These are phyloP conservation scores for Pluteus cervinus DNA, from an alignment of 768 basidiomycete genomes.

Conservation along the genomic window DNA sequence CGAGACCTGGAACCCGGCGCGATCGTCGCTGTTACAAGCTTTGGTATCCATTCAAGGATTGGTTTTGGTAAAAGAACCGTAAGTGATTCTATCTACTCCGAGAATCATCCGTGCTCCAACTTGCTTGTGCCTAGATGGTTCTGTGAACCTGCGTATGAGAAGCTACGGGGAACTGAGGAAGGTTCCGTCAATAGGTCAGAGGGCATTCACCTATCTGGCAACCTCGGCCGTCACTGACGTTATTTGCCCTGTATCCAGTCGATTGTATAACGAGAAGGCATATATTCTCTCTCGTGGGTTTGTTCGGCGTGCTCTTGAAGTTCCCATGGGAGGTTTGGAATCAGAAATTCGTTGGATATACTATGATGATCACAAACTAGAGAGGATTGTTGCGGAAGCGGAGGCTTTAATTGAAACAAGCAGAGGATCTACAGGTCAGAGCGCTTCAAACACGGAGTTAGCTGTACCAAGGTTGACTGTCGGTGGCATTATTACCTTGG, in stretches of 20 bases:
- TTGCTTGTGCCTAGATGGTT: slow-evolving; percentile 54
- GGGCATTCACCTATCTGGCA: slow-evolving; percentile 6
- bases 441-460: slow-evolving; percentile 27
- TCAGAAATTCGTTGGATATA: slow-evolving; percentile 74
- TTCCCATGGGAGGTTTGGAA: slow-evolving; percentile 67
- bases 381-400: slow-evolving; percentile 63
- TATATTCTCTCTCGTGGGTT: slow-evolving; percentile 88
- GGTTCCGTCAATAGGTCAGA: slow-evolving; percentile 87
- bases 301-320: slow-evolving; percentile 81
- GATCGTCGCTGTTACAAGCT: slow-evolving; percentile 86
- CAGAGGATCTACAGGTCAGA: slow-evolving; percentile 25
- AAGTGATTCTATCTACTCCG: slow-evolving; percentile 24
- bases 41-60: slow-evolving; percentile 93
- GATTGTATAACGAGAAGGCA: slow-evolving; percentile 89
- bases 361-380: slow-evolving; percentile 52
- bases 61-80: slow-evolving; percentile 91
- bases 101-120: slow-evolving; percentile 1
- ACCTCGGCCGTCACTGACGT: slow-evolving; percentile 6
- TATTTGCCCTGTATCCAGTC: slow-evolving; percentile 38
- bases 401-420: slow-evolving; percentile 65
- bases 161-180: slow-evolving; percentile 84
- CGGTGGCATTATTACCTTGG: slow-evolving; percentile 76
- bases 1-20: slow-evolving; percentile 80
- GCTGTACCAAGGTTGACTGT: slow-evolving; percentile 73
- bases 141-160: slow-evolving; percentile 92